Evolutionary conservation across 1,284 basidiomycete genomes (phyloP), one percentile per base, ranked within the genome.

Genomic region (Taiwanofungus camphoratus): DNA sequence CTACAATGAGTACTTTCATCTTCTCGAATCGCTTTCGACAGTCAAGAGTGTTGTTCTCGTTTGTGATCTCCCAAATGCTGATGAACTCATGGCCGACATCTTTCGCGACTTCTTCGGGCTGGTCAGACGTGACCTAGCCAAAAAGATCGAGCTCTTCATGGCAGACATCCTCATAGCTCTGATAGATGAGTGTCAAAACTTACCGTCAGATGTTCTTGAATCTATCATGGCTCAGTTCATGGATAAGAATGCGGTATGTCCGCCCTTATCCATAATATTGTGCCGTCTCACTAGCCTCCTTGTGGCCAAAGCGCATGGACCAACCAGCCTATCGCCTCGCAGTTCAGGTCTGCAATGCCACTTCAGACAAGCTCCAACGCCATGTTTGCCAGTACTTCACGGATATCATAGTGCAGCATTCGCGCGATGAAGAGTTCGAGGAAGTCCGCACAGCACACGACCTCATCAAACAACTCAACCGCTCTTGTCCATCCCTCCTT

Each of bases 11-110:
- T 98, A 94, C 68, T 95, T 87, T 55, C 89, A 92, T 60, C 76
- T 98, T 8, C 77, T 99, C 26, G 92, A 98, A 56, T 91, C 82
- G 22, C 74, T 99, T 12, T 90, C 92, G 4, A 90, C 84, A 24
- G 93, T 97, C 59, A 97, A 98, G 74, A 92, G 87, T 52, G 83
- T 97, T 22, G 91, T 94, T 3, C 78, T 99, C 49, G 82, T 98
- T 8, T 92, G 90, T 64, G 94, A 98, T 63, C 75, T 97, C 4
- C 86, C 87, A 0, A 80, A 82, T 22, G 81, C 85, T 7, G 94
- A 98, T 43, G 88, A 92, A 43, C 75, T 97, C 49, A 84, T 96
- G 68, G 65, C 69, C 38, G 81, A 87, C 23, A 82, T 92, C 52
- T 97, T 98, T 63, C 78, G 79, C 48, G 80, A 82, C 55, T 80